Base-by-base conservation (phyloP, 257 asterid genomes). In the Euphrasia confusa region DNA sequence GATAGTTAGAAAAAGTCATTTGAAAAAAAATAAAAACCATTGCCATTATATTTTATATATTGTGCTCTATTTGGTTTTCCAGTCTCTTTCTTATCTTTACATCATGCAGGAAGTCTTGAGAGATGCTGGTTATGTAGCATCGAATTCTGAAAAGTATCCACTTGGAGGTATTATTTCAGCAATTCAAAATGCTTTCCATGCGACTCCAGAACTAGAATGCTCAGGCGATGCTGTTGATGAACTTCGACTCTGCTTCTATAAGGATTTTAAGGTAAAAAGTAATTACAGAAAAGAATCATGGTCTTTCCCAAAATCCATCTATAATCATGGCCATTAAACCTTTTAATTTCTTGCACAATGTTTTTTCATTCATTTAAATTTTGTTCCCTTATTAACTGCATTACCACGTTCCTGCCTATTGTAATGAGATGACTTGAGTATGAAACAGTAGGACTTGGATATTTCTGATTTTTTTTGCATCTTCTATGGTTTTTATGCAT, bases 101-200 rank as follows among this genome's bases (percentile, higher is more conserved):
- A 21, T 32, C 47, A 52, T 54, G 62, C 89, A 89, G 96, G 79
- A 82, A 78, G 89, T 86, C 67, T 64, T 92, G 67, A 71, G 65
- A 62, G 80, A 78, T 74, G 95, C 86, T 61, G 99, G 96, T 26
- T 89, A 81, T 72, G 81, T 81, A 57, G 86, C 95, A 7, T 92
- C 99, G 49, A 78, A 92, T 68, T 75, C 83, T 42, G 89, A 83
- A 68, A 92, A 80, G 64, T 92, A 92, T 71, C 98, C 95, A 57
- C 63, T 86, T 1, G 85, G 84, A 62, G 94, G 93, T 62, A 65
- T 92, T 67, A 80, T 84, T 74, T 58, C 94, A 49, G 88, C 97
- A 64, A 76, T 92, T 58, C 86, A 89, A 75, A 84, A 84, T 66
- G 95, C 93, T 70, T 89, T 84, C 75, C 84, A 83, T 60, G 64